Base-by-base conservation (phyloP, 257 asterid genomes). In the Avicennia marina region DNA sequence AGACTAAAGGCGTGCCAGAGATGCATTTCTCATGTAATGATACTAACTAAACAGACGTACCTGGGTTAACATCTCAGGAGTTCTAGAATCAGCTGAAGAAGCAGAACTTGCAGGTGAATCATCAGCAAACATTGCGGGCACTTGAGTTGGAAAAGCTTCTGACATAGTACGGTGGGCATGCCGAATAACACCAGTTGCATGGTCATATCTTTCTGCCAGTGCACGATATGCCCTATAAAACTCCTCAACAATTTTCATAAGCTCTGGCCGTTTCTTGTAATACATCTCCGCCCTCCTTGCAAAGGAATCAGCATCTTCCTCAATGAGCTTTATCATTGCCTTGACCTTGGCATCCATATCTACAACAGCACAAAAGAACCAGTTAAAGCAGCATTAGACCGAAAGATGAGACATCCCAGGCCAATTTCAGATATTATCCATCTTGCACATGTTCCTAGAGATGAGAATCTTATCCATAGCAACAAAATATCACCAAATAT, bases 221-320 rank as follows among this genome's bases (percentile, higher is more conserved):
- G 97, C 95, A 36, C 99, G 97, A 70, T 93, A 93, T 25, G 97
- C 96, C 48, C 97, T 60, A 38, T 93, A 93, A 68, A 89, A 89
- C 52, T 93, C 97, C 75, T 89, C 97, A 7, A 93, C 95, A 65
- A 86, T 51, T 74, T 81, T 93, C 99, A 89, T 93, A 8, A 89
- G 94, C 81, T 93, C 99, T 0, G 99, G 99, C 16, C 97, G 93
- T 73, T 93, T 93, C 86, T 89, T 93, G 60, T 89, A 93, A 68
- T 93, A 93, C 99, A 93, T 93, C 59, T 93, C 99, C 6, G 99
- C 99, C 74, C 99, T 84, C 77, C 91, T 82, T 13, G 99, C 99
- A 63, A 93, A 93, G 66, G 97, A 86, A 73, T 93, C 99, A 0
- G 95, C 99, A 64, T 93, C 99, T 75, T 82, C 95, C 73, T 93